Percentiles rank a stretch among this genome's conserved stretches.
phyloP scores from a whole-genome alignment of 2,329 filamentous ascomycete species.

The Ophiocordyceps camponoti-saundersi region DNA sequence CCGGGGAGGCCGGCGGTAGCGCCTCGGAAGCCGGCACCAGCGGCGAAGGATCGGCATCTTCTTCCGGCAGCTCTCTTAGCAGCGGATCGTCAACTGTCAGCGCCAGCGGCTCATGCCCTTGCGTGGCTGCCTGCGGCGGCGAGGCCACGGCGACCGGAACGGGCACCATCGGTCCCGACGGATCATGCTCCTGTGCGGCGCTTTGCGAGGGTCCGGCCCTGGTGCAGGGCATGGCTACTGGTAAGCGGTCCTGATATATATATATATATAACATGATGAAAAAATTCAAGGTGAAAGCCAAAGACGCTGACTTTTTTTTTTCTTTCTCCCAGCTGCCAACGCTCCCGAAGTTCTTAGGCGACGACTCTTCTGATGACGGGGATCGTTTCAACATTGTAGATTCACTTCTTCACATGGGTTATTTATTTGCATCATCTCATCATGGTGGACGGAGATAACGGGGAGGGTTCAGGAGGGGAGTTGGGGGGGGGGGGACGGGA shows the following conservation, averaged over 20 bases:
- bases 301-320: background rate
- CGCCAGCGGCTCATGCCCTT: background rate
- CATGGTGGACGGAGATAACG: background rate
- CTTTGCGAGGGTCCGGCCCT: conserved; percentile 20
- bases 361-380: background rate
- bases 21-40: no score
- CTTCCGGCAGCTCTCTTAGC: background rate
- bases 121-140: conserved; percentile 6
- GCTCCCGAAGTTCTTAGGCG: background rate
- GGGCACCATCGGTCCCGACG: conserved; percentile 27
- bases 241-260: background rate
- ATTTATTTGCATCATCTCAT: background rate
- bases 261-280: background rate
- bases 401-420: background rate
- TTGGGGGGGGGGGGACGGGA: background rate
- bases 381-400: background rate
- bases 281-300: background rate
- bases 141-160: conserved; percentile 21
- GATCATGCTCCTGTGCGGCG: conserved; percentile 36
- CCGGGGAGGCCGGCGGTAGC: no score
- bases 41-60: background rate
- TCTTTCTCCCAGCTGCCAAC: background rate
- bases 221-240: background rate
- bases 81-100: background rate
- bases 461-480: background rate